Evolutionary conservation across 805 yeast genomes (phyloP).

Genomic region (Saccharomycopsis synnaedendra): DNA sequence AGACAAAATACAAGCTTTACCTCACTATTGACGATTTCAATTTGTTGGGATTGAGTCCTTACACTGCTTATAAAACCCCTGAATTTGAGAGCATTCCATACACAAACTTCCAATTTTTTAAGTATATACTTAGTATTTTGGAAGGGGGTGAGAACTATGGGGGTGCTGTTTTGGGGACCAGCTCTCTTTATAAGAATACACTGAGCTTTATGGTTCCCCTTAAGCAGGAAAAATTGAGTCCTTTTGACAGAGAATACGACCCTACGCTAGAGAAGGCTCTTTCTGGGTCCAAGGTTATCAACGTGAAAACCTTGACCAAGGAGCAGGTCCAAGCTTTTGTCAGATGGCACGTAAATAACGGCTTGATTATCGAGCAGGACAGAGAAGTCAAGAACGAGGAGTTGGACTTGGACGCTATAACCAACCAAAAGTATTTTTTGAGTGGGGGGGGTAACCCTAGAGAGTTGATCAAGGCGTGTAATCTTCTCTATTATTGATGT

Average conservation of each 20-base stretch:
- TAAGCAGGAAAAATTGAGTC: conserved; percentile 38
- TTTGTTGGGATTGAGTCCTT: conserved; percentile 41
- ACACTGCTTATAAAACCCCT: conserved; percentile 49
- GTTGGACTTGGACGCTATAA: conserved; percentile 25
- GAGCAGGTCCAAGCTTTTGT: conserved; percentile 34
- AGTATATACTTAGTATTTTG: conserved; percentile 37
- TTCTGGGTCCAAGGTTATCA: conserved; percentile 29
- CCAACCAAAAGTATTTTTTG: conserved; percentile 38
- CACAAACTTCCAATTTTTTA: conserved; percentile 52
- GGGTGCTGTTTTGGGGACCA: conserved; percentile 52
- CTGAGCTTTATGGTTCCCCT: conserved; percentile 52
- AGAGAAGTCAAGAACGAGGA: conserved; percentile 13
- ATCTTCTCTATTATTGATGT: conserved; percentile 20
- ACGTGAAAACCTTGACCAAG: conserved; percentile 32
- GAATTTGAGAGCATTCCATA: conserved; percentile 46
- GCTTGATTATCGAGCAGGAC: conserved; percentile 25
- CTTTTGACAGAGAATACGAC: conserved; percentile 51
- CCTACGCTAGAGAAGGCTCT: conserved; percentile 35
- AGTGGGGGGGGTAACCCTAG: conserved; percentile 62
- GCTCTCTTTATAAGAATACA: conserved; percentile 39
- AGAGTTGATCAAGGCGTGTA: conserved; percentile 32
- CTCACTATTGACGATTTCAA: conserved; percentile 70
- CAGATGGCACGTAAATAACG: conserved; percentile 28
- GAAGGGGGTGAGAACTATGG: conserved; percentile 35
- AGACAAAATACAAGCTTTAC: conserved; percentile 42